Evolutionary conservation across 2,329 filamentous ascomycete species (phyloP), one percentile per base, ranked within the genome.

Genomic region (Stagonosporopsis chrysanthemi): DNA sequence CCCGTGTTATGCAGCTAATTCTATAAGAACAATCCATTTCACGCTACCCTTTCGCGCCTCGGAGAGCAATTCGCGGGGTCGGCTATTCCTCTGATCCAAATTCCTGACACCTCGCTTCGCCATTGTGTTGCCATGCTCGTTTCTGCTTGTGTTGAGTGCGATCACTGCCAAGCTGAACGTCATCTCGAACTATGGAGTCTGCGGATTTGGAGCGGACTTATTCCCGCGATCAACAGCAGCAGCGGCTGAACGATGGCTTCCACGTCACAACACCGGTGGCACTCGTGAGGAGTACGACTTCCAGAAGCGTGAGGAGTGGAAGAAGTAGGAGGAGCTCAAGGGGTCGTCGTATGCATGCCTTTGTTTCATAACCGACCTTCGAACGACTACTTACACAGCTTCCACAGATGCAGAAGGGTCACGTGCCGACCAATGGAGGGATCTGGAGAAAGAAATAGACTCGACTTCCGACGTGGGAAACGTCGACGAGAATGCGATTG

Each of bases 201-300:
- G 56, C 60, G 8, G 65, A 73, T 56, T 60, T 76, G n/a, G 72
- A 75, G 51, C 65, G 62, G 53, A 74, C 68, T 61, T 75, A 70
- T 64, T 74, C 73, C 58, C 64, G 68, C 17, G 71, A 75, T 51
- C 70, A 71, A 58, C 67, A 75, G 55, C 71, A 73, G 52, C 67
- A 72, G 47, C 60, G 68, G 52, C 59, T 72, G 14, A 65, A 71
- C 15, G 65, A 71, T 22, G 58, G 61, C 19, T 53, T 65, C 22
- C 64, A 62, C 26, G 56, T 65, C 26, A 66, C 63, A 9, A 70
- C 69, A 15, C 70, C 73, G 2, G 65, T 70, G 58, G 61, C 67
- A 29, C 62, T 72, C 15, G 66, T 73, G 17, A 59, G 65, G 15
- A 71, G 68, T 51, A 63, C 66, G 26, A 74, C 67, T 33, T 62